Evolutionary conservation across 345 rosid species (phyloP), one percentile per base, ranked within the genome.

Genomic region (Populus pruinosa): DNA sequence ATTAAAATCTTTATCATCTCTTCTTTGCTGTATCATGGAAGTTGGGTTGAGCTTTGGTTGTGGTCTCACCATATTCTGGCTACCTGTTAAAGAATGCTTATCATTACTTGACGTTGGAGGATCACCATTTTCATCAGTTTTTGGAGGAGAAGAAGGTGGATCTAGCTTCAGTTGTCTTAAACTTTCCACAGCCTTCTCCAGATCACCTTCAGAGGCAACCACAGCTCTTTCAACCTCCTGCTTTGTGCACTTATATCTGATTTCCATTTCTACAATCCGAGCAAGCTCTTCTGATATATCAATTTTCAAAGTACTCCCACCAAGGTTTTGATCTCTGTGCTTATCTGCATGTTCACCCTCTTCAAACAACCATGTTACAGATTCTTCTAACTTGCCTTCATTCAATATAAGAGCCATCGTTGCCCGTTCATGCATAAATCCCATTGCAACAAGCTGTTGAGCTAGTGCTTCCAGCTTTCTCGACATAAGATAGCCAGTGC

Each of bases 281-380:
- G 94, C 90, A 88, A 94, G 91, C 83, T 94, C 98, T 68, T 92
- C 94, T 29, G 96, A 82, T 77, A 94, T 92, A 64, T 94, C 94
- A 70, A 94, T 90, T 84, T 92, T 94, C 87, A 91, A 83, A 82
- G 86, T 91, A 75, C 86, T 87, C 66, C 81, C 83, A 72, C 89
- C 82, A 75, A 85, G 76, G 43, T 80, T 79, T 47, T 82, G 83
- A 72, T 87, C 90, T 77, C 67, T 84, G 76, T 86, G 77, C 56
- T 82, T 83, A 69, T 86, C 92, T 68, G 86, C 87, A 74, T 92
- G 93, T 84, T 90, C 98, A 53, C 83, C 83, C 69, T 79, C 94
- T 75, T 94, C 98, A 74, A 94, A 90, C 47, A 91, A 81, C 97
- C 98, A 94, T 18, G 89, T 80, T 62, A 94, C 90, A 67, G 98